phyloP scores from a whole-genome alignment of 2,329 filamentous ascomycete genomes.

The Thielaviopsis populi region DNA sequence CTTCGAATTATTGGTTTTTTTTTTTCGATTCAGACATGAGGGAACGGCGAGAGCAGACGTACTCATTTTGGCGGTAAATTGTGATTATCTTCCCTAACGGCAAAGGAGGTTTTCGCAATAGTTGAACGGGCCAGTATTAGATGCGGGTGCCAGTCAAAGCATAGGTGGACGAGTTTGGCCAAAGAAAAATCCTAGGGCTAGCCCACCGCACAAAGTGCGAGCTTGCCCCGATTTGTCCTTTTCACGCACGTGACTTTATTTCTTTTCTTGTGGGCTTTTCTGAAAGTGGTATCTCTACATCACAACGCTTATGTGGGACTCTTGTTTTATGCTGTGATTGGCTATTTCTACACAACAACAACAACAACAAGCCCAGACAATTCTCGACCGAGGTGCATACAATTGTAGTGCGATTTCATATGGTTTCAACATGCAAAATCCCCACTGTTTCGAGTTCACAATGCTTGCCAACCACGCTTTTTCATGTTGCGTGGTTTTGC shows the following conservation, averaged over 20 bases:
- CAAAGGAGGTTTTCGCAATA: constrained; percentile 16
- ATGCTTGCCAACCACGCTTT: too few relatives aligned
- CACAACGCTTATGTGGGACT: background rate
- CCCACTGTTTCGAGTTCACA: too few relatives aligned
- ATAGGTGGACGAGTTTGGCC: constrained; percentile 15
- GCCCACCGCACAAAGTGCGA: constrained; percentile 13
- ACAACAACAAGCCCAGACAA: too few relatives aligned
- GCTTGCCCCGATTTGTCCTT: constrained; percentile 11
- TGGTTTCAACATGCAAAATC: too few relatives aligned
- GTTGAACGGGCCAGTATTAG: constrained; percentile 16
- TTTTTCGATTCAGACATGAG: constrained; percentile 7
- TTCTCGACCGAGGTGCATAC: too few relatives aligned
- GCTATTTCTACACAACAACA: background rate
- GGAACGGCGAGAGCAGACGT: constrained; percentile 25
- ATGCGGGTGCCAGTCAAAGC: constrained; percentile 13
- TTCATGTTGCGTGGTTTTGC: too few relatives aligned
- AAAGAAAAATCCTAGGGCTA: constrained; percentile 15
- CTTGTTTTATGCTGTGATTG: background rate
- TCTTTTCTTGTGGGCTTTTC: constrained; percentile 1
- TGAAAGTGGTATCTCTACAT: background rate
- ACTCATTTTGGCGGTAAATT: constrained; percentile 42
- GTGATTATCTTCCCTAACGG: constrained; percentile 18
- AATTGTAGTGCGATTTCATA: too few relatives aligned
- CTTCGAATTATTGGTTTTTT: constrained; percentile 16
- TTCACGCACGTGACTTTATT: constrained; percentile 3